Base-by-base conservation (phyloP, 176 grass and related monocot genomes). In the Ensete glaucum region DNA sequence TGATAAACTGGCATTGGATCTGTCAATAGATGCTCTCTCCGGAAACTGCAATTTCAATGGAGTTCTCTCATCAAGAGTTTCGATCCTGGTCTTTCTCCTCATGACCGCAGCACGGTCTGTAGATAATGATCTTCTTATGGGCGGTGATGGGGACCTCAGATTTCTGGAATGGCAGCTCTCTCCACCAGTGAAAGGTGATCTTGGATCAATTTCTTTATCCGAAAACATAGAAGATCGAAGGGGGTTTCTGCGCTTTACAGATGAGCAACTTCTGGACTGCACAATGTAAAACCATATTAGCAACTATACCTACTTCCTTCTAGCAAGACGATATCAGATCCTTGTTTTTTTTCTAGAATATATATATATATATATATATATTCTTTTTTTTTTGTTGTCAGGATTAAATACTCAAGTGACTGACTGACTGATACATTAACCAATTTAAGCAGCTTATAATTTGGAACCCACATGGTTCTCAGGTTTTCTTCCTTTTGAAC, bases 241-340 rank as follows among this genome's bases (percentile, higher is more conserved):
- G n/a, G 83, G 83, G 78, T 83, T 84, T 82, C 83, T 87, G 64
- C 89, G 86, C 54, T 89, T 89, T 50, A 87, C 86, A 23, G 84
- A 92, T n/a, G 86, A 92, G 22, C 81, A 82, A 26, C 86, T 87
- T 78, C 81, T 82, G 50, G 78, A 70, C 90, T 92, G 82, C 60
- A 29, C 1, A 25, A 26, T n/a, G 73, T 9, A 52, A 55, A 22
- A 73, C 2, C 56, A 60, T 13, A 25, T 53, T 11, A 0, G 14
- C 71, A 62, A 48, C 78, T 21, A 27, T 62, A 48, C 13, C 21
- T 52, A 24, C 25, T 72, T 19, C 14, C 43, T 22, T 27, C 22
- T 22, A 4, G 0, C 55, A 22, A 50, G 54, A 62, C 2, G 7
- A 9, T 26, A 55, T 73, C 17, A 72, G 17, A 43, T 43, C 34